Evolutionary conservation across 768 basidiomycete species (phyloP).

Genomic region (Boletus rex-veris): DNA sequence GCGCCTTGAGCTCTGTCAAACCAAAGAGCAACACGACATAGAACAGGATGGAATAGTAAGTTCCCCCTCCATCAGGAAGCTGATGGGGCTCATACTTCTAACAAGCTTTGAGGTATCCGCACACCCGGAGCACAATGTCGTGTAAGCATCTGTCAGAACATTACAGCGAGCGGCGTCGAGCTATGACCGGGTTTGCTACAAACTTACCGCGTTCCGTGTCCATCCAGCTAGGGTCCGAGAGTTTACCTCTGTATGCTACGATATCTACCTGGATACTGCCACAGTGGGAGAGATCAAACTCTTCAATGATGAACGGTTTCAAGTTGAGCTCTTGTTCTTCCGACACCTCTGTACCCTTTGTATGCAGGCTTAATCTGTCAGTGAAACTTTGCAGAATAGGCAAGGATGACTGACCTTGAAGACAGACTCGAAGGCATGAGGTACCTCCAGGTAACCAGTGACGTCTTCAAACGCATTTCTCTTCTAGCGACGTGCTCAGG

Average conservation of each 20-base stretch:
- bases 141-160: slow-evolving; percentile 4
- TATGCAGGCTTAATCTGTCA: background rate
- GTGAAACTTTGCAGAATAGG: background rate
- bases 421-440: slow-evolving; percentile 9
- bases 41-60: slow-evolving; percentile 14
- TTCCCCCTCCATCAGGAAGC: slow-evolving; percentile 7
- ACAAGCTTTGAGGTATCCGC: slow-evolving; percentile 13
- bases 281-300: slow-evolving; percentile 12
- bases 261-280: slow-evolving; percentile 15
- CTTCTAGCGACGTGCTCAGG: slow-evolving; percentile 5
- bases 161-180: background rate
- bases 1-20: slow-evolving; percentile 49
- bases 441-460: slow-evolving; percentile 7
- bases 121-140: slow-evolving; percentile 8
- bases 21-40: slow-evolving; percentile 48
- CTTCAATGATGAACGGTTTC: slow-evolving; percentile 12
- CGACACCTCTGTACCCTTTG: slow-evolving; percentile 10
- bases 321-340: slow-evolving; percentile 17
- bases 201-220: slow-evolving; percentile 8
- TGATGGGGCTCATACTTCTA: slow-evolving; percentile 6
- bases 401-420: background rate
- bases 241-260: slow-evolving; percentile 10
- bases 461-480: slow-evolving; percentile 8
- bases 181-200: background rate
- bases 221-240: slow-evolving; percentile 5